Evolutionary conservation across 2,329 filamentous ascomycete species (phyloP).

Genomic region (Escovopsis weberi): DNA sequence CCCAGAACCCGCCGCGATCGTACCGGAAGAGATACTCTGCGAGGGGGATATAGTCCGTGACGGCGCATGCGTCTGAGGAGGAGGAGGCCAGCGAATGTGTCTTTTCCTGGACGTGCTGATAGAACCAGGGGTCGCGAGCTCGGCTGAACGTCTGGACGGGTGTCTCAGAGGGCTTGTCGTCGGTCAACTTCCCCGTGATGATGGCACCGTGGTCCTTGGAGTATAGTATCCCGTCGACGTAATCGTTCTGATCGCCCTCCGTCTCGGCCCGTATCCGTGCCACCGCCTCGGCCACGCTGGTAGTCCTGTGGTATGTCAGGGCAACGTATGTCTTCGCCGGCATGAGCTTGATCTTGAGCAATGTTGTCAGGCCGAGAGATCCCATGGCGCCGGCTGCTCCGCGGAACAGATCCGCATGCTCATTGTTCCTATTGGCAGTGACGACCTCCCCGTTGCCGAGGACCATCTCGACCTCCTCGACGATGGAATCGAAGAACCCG

Average conservation of each 20-base stretch:
- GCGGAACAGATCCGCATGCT: slow-evolving; percentile 42
- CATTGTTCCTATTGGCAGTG: slow-evolving; percentile 26
- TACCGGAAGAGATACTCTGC: slow-evolving; percentile 65
- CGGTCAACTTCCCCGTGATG: slow-evolving; percentile 46
- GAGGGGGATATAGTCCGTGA: slow-evolving; percentile 46
- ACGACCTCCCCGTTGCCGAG: slow-evolving; percentile 52
- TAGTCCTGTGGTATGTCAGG: slow-evolving; percentile 43
- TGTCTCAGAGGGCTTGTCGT: slow-evolving; percentile 28
- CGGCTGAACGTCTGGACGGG: slow-evolving; percentile 40
- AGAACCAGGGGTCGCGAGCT: slow-evolving; percentile 60
- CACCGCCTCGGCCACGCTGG: slow-evolving; percentile 32
- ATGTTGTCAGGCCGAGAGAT: slow-evolving; percentile 51
- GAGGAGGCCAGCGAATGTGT: slow-evolving; percentile 16
- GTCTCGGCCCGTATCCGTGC: slow-evolving; percentile 34
- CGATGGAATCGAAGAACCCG: slow-evolving; percentile 55
- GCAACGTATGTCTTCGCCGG: slow-evolving; percentile 47
- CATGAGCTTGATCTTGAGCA: slow-evolving; percentile 49
- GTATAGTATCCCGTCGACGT: slow-evolving; percentile 61
- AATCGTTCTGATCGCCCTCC: slow-evolving; percentile 38
- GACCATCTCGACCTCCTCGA: slow-evolving; percentile 53
- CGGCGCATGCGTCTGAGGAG: not conserved
- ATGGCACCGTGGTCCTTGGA: slow-evolving; percentile 47
- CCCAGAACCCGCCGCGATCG: slow-evolving; percentile 64
- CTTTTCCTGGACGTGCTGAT: slow-evolving; percentile 48
- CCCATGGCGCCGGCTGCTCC: slow-evolving; percentile 55